Evolutionary conservation across 2,329 filamentous ascomycete species (phyloP), one percentile per base, ranked within the genome.

Genomic region (Teratosphaeria viscida): DNA sequence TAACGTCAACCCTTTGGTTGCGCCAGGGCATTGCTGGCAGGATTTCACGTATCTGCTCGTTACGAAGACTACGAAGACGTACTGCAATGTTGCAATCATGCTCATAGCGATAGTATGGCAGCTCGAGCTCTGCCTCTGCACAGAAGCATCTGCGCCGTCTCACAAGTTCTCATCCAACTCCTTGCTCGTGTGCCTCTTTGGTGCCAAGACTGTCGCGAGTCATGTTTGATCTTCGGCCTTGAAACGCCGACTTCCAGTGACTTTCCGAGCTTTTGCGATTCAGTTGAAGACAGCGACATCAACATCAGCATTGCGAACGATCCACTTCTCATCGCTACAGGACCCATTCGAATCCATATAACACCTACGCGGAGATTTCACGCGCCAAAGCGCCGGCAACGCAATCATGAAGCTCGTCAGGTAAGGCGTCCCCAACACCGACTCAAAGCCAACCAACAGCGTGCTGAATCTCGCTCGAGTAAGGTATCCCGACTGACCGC

Each of bases 361-460:
- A 23, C 10, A 49, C 8, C 2, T n/a, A 5, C n/a, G 16, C n/a
- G 5, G 6, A 52, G 19, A 52, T 57, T 54, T 53, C 60, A 58
- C 63, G 35, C 58, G 54, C 16, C 6, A 19, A 26, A 56, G 53
- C 58, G 61, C 62, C 52, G 16, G 59, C 53, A 61, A 58, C 60
- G 68, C 67, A 81, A 90, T 76, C 64, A 96, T 96, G 91, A 96
- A 96, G 88, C 89, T 96, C 81, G 91, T 96, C 77, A 89, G 91
- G 91, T 96, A 85, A 79, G 87, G 71, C 52, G 19, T 10, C 43
- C 6, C 43, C 43, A 49, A 10, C 19, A 19, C 43, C n/a, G 5
- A n/a, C 19, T 23, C 5, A 23, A 59, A 52, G 62, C 62, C 57
- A 64, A 62, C 58, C 47, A 66, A 61, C 72, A 73, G 74, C 69